Evolutionary conservation across 2,329 filamentous ascomycete genomes (phyloP).

Genomic region (Escovopsis weberi): DNA sequence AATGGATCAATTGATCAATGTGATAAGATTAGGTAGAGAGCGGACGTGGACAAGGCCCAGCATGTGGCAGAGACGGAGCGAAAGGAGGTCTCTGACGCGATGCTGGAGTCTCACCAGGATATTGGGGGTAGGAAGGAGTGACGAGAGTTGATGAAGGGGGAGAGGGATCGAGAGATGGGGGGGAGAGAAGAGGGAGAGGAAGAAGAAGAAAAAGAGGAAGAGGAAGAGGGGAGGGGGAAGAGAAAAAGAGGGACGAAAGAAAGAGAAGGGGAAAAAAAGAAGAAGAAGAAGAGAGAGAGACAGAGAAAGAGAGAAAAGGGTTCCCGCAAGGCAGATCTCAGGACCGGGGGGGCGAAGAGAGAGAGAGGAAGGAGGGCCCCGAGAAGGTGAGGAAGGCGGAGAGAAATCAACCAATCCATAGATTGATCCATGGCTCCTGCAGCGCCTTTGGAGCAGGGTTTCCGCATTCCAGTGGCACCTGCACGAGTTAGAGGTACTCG

Average conservation of each 20-base stretch:
- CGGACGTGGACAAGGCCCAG: slow-evolving; percentile 4
- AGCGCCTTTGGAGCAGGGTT: too few relatives aligned
- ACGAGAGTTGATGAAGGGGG: slow-evolving; percentile 1
- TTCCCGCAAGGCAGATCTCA: not conserved
- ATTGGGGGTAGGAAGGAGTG: not conserved
- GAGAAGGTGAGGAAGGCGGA: too few relatives aligned
- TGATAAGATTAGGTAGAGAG: not conserved
- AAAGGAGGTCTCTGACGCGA: not conserved
- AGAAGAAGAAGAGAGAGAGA: not conserved
- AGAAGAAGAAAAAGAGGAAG: slow-evolving; percentile 1
- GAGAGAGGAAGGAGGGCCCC: not conserved
- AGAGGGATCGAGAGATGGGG: not conserved
- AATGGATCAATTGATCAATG: not conserved
- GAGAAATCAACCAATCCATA: too few relatives aligned
- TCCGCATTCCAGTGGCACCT: too few relatives aligned
- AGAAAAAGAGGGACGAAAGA: not conserved
- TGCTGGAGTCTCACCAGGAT: not conserved
- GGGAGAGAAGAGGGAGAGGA: not conserved
- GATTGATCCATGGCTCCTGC: too few relatives aligned
- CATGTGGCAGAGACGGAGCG: not conserved
- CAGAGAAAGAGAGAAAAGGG: not conserved
- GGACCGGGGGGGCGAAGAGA: not conserved
- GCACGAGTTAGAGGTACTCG: too few relatives aligned
- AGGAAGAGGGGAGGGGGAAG: not conserved
- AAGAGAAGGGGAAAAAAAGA: not conserved